Evolutionary conservation across 805 yeast species (phyloP), one percentile per base, ranked within the genome.

Genomic region (Nakazawaea laoshanensis): DNA sequence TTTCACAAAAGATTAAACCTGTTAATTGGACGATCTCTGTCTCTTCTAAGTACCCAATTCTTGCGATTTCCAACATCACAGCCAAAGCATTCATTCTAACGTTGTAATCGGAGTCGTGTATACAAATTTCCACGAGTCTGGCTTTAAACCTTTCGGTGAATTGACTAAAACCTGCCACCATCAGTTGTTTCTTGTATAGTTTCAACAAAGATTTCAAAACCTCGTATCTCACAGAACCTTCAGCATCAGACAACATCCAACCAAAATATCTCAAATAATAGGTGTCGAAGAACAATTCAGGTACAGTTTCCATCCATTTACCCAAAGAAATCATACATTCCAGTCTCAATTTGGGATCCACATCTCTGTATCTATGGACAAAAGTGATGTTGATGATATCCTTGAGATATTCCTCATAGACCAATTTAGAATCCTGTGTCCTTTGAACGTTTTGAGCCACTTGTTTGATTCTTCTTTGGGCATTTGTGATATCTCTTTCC

Each of bases 191-290:
- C 32, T 52, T 54, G 33, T 37, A 37, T 15, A 76, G 53, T 44
- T 59, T 74, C 9, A 61, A 50, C 27, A 87, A 55, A 4, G 68
- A 64, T 42, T 64, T 71, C 17, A 81, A 48, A 2, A 76, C 87
- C 43, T 82, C 86, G 7, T 63, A 49, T 43, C 94, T 66, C 1
- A 84, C 94, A 3, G 49, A 41, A 8, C 68, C 53, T 11, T 70
- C 66, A 2, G 73, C 61, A 48, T 87, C 96, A n/a, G 88, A 76
- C 26, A 88, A 57, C 21, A 84, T 61, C 94, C 94, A 82, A 4
- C 95, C 95, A 47, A 82, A 67, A 52, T 82, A 84, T 41, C 87
- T 69, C 41, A 86, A 62, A 46, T 76, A 84, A 1, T 77, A 61
- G 9, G 79, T 76, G 39, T 74, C 81, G 42, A 81, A 68, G 46